Conservation (phyloP, 441 rosid genomes). For the Gossypium gossypioides region DNA sequence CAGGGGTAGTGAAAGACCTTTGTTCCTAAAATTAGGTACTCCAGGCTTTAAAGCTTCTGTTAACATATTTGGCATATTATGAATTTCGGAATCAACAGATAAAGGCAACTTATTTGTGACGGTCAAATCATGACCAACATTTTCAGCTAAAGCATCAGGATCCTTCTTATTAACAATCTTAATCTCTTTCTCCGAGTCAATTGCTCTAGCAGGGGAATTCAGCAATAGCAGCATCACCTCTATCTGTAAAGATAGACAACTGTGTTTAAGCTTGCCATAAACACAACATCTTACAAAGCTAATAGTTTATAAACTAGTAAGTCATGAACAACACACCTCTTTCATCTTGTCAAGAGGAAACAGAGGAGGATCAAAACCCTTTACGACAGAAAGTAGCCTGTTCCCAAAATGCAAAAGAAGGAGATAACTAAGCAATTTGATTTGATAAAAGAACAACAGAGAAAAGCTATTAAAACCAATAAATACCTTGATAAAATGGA, state of each 20-base stretch:
- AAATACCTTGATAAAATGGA: conserved; percentile 49
- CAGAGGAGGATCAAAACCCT: conserved; percentile 37
- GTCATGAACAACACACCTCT: conserved; percentile 52
- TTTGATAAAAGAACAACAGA: background rate
- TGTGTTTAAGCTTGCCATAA: conserved; percentile 17
- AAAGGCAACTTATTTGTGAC: conserved; percentile 20
- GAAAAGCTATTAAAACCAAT: background rate
- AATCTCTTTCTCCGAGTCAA: conserved; percentile 28
- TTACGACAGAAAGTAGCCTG: conserved; percentile 59
- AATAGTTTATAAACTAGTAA: conserved; percentile 5
- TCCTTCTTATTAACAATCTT: conserved; percentile 18
- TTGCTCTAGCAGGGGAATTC: conserved; percentile 22
- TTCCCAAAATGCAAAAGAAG: conserved; percentile 10
- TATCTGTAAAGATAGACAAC: conserved; percentile 40
- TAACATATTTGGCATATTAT: conserved; percentile 22
- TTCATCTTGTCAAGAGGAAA: conserved; percentile 43
- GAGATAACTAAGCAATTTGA: conserved; percentile 9
- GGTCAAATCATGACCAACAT: conserved; percentile 23
- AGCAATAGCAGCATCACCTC: conserved; percentile 33
- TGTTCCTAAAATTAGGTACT: conserved; percentile 35
- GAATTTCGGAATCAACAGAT: conserved; percentile 21
- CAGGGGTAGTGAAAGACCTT: conserved; percentile 50
- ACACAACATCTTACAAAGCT: conserved; percentile 7
- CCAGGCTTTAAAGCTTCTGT: conserved; percentile 39
- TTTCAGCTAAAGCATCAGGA: conserved; percentile 19